phyloP scores from a whole-genome alignment of 116 monocot genomes.

The Thalassia testudinum region DNA sequence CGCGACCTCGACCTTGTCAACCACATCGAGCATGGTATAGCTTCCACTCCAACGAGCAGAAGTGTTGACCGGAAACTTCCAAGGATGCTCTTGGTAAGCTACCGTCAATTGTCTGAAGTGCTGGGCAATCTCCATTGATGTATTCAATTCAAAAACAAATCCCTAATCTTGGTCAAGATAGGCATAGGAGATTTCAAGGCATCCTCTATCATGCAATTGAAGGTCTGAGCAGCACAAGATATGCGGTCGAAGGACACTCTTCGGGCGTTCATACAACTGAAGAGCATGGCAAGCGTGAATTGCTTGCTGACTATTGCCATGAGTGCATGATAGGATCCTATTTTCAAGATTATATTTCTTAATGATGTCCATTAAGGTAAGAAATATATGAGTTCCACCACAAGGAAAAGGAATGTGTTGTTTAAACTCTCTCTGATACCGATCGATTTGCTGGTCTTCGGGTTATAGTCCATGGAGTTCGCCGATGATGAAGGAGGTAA shows the following conservation, averaged over 20 bases:
- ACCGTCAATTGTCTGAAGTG: slow-evolving; percentile 49
- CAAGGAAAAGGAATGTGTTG: too few relatives aligned
- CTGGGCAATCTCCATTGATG: slow-evolving; percentile 28
- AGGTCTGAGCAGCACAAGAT: slow-evolving; percentile 60
- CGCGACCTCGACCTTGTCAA: slow-evolving; percentile 43
- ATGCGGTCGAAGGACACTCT: slow-evolving; percentile 46
- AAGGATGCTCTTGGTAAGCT: slow-evolving; percentile 62
- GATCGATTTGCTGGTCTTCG: too few relatives aligned
- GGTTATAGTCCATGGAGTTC: too few relatives aligned
- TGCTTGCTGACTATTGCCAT: slow-evolving; percentile 43
- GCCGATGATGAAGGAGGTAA: too few relatives aligned
- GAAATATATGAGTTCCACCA: too few relatives aligned
- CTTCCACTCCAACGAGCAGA: slow-evolving; percentile 68
- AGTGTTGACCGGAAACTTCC: slow-evolving; percentile 77
- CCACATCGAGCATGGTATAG: slow-evolving; percentile 75
- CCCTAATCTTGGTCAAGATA: slow-evolving; percentile 53
- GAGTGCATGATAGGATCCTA: slow-evolving; percentile 22
- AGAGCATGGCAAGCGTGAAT: slow-evolving; percentile 56
- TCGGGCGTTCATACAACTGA: slow-evolving; percentile 44
- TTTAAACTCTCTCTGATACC: too few relatives aligned
- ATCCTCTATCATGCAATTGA: slow-evolving; percentile 67
- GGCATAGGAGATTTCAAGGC: slow-evolving; percentile 38
- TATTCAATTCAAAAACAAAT: slow-evolving; percentile 56
- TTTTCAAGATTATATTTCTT: too few relatives aligned
- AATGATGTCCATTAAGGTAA: too few relatives aligned